These are phyloP conservation scores for Trypanosoma mega DNA, from an alignment of 208 protist genomes.

Conservation along the genomic window DNA sequence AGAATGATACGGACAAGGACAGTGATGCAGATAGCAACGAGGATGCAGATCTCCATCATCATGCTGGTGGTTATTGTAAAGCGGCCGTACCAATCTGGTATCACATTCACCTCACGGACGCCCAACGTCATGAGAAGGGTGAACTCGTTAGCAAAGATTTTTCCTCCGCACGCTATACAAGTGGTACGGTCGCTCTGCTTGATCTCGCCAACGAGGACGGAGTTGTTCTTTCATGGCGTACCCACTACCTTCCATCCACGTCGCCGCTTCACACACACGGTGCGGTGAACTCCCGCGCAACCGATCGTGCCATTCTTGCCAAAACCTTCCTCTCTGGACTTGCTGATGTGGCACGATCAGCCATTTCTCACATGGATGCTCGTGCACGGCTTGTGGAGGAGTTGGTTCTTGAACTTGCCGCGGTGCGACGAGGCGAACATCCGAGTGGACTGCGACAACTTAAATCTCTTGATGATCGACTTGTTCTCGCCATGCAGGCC, in stretches of 20 bases:
- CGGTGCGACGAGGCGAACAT: constrained; percentile 65
- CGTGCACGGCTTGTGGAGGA: constrained; percentile 54
- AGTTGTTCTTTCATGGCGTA: constrained; percentile 64
- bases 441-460: constrained; percentile 42
- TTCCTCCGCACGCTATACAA: constrained; percentile 52
- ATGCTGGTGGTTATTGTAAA: not conserved
- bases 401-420: constrained; percentile 63
- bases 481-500: constrained; percentile 71
- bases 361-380: not conserved
- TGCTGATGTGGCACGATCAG: constrained; percentile 37
- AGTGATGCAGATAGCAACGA: not conserved
- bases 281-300: constrained; percentile 29
- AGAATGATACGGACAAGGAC: too few species aligned
- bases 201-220: constrained; percentile 46
- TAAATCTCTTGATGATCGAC: constrained; percentile 65
- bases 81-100: constrained; percentile 40
- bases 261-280: constrained; percentile 24
- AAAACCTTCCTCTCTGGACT: constrained; percentile 79
- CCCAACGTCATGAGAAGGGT: constrained; percentile 85
- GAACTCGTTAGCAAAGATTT: constrained; percentile 58
- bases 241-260: constrained; percentile 26
- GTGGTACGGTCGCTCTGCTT: constrained; percentile 35
- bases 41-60: not conserved
- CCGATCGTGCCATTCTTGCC: constrained; percentile 69
- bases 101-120: constrained; percentile 63